phyloP scores from a whole-genome alignment of 768 basidiomycete species.

The Pilatotrama ljubarskyi region DNA sequence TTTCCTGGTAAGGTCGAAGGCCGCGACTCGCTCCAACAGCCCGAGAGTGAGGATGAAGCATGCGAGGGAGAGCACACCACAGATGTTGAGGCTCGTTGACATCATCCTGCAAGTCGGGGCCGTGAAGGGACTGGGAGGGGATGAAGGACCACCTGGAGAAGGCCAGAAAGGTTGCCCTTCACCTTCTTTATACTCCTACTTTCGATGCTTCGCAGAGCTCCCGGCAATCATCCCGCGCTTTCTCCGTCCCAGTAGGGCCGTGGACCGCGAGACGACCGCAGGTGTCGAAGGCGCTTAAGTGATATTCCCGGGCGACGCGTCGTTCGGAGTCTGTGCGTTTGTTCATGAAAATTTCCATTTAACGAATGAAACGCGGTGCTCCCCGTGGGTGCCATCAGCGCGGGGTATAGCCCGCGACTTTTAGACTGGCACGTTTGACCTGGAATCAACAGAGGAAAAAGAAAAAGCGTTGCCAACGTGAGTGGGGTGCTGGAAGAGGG shows the following conservation, averaged over 20 bases:
- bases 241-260: constrained; percentile 7
- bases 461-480: neutral
- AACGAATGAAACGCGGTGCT: neutral
- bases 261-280: constrained; percentile 8
- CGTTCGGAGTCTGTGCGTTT: neutral
- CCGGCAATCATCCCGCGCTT: constrained; percentile 19
- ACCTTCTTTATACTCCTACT: constrained; percentile 3
- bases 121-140: neutral
- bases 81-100: neutral
- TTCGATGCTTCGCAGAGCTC: constrained; percentile 3
- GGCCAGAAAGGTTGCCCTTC: neutral
- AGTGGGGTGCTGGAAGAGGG: neutral
- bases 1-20: constrained; percentile 18
- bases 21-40: constrained; percentile 8
- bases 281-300: neutral
- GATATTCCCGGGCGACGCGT: neutral
- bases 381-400: constrained; percentile 1
- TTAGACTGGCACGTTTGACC: neutral
- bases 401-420: neutral
- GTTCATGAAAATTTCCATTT: neutral
- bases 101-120: constrained; percentile 10
- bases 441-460: neutral
- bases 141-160: constrained; percentile 3
- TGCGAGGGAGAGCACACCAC: neutral
- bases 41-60: constrained; percentile 13